Evolutionary conservation across 371 early-diverging fungal genomes (phyloP), one percentile per base, ranked within the genome.

Genomic region (Phascolomyces articulosus): DNA sequence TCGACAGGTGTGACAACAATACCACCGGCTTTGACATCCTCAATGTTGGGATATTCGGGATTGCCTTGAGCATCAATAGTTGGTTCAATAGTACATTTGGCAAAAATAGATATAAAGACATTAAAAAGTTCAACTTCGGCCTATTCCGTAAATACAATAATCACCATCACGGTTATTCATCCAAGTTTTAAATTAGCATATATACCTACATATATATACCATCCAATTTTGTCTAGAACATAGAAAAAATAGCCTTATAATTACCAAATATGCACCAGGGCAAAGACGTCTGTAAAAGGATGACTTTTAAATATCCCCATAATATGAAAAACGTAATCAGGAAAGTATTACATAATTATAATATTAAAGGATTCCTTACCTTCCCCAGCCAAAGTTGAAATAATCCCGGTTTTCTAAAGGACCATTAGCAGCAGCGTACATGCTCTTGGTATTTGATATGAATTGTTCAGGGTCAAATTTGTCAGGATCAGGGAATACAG

Each of bases 341-440:
- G 18, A 47, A 47, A 13, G 9, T 38, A 13, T n/a, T n/a, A n/a
- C n/a, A n/a, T n/a, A n/a, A n/a, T n/a, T n/a, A n/a, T n/a, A n/a
- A n/a, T n/a, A n/a, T n/a, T n/a, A n/a, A n/a, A n/a, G n/a, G n/a
- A n/a, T n/a, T n/a, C n/a, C n/a, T n/a, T 47, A 59, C 60, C 66
- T 40, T 31, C 66, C 66, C 66, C 66, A 66, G 2, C 71, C 71
- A 64, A 71, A 71, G 18, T 60, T 64, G 26, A 38, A 66, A 47
- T 67, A 63, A 24, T 66, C 67, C 10, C 71, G 58, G 28, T 61
- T 34, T 29, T 62, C 56, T 34, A 56, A 23, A 8, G 40, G 26
- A n/a, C 67, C 71, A 44, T 64, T 60, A 18, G 62, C 61, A 23
- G 60, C 21, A 29, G 67, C 64, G 41, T 56, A 31, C 66, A 64